Evolutionary conservation across 129 eudicot genomes (phyloP).

Genomic region (Erigeron canadensis): DNA sequence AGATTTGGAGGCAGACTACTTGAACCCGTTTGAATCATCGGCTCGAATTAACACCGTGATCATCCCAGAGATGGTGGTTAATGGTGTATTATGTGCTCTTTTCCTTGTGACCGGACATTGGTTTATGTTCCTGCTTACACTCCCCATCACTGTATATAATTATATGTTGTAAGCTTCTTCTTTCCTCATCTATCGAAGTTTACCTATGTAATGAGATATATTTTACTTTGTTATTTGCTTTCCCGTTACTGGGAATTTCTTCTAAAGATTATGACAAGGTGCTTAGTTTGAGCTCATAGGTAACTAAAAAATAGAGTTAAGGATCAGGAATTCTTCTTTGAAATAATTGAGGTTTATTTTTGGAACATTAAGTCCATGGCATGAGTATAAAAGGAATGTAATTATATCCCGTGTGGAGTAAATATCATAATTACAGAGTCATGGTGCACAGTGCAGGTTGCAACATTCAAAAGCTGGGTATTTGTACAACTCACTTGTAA

Average conservation of each 20-base stretch:
- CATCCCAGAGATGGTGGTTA: conserved; percentile 67
- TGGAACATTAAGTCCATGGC: too few species aligned
- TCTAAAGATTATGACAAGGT: too few species aligned
- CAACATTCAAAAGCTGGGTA: background rate
- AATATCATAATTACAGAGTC: too few species aligned
- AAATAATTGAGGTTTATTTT: too few species aligned
- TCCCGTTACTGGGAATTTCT: background rate
- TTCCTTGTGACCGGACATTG: conserved; percentile 77
- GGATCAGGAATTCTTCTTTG: too few species aligned
- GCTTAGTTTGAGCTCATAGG: too few species aligned
- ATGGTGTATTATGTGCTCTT: conserved; percentile 55
- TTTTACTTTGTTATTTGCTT: background rate
- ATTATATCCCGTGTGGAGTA: too few species aligned
- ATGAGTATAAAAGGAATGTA: too few species aligned
- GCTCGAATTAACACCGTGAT: conserved; percentile 66
- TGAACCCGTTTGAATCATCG: conserved; percentile 78
- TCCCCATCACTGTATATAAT: conserved; percentile 53
- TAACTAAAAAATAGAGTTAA: too few species aligned
- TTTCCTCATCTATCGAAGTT: conserved; percentile 3
- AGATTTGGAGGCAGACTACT: conserved; percentile 79
- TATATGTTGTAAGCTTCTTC: conserved; percentile 52
- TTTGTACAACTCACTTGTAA: background rate
- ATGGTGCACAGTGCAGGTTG: background rate
- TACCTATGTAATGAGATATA: conserved; percentile 2
- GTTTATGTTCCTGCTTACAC: conserved; percentile 62